These are phyloP conservation scores for Gyrodon lividus DNA, from an alignment of 768 basidiomycete genomes.

Conservation along the genomic window DNA sequence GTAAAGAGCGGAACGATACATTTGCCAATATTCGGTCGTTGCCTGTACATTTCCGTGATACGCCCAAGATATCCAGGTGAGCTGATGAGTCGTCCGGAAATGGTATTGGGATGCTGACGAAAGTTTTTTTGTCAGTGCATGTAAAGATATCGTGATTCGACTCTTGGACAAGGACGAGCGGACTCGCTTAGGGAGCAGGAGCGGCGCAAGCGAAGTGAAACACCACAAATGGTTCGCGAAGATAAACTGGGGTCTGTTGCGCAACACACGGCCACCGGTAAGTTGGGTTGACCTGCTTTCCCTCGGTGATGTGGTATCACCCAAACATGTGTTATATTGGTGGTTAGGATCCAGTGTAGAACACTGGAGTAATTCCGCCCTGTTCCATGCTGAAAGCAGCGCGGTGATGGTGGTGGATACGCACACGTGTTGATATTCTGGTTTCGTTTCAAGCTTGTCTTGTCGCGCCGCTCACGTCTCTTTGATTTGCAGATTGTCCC, in stretches of 20 bases:
- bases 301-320: background rate
- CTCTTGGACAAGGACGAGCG: constrained; percentile 91
- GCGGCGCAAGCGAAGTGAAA: constrained; percentile 97
- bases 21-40: constrained; percentile 92
- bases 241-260: constrained; percentile 93
- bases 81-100: constrained; percentile 26
- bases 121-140: constrained; percentile 50
- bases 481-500: constrained; percentile 69
- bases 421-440: constrained; percentile 12
- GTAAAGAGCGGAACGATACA: constrained; percentile 88
- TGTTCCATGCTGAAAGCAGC: background rate
- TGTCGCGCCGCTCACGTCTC: constrained; percentile 19
- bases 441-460: constrained; percentile 6
- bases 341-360: background rate
- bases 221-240: constrained; percentile 98
- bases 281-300: constrained; percentile 27
- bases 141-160: constrained; percentile 85
- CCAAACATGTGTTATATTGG: background rate
- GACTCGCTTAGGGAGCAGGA: constrained; percentile 84
- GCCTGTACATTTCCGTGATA: constrained; percentile 84
- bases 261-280: constrained; percentile 92
- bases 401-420: background rate
- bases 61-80: constrained; percentile 73
- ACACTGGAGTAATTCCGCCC: background rate
- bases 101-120: constrained; percentile 11